Base-by-base conservation (phyloP, 78 protist genomes). In the Corallochytrium limacisporum region DNA sequence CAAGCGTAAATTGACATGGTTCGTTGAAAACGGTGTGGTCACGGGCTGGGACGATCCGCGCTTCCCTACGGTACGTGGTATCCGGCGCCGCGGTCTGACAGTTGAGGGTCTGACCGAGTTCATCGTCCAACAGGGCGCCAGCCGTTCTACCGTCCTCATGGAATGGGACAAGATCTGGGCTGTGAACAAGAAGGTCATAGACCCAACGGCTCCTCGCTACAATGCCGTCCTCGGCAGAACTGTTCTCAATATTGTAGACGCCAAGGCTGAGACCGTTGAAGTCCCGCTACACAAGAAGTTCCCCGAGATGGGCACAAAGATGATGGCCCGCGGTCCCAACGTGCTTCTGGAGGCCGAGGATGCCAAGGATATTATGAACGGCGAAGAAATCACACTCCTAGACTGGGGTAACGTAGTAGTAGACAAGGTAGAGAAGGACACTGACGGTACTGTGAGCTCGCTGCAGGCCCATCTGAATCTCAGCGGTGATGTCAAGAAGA, bases 21-120 rank as follows among this genome's bases (percentile, higher is more conserved):
- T 95, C 50, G 97, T 93, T 4, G 94, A 87, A 51, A 13, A 42
- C 15, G 82, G 82, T 22, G 7, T 76, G 3, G 98, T 84, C 24
- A 72, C 31, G 22, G 98, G 98, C 32, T 97, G 99, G 99, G 47
- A 75, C 40, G 99, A 95, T 57, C 98, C 98, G 40, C 73, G 99
- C 22, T 85, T 96, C 70, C 99, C 99, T 26, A 96, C 99, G 28
- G 79, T 95, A 18, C 89, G 63, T 31, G 99, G 96, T 50, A 1
- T 90, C 44, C n/a, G 84, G 44, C 63, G 98, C 8, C 87, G 98
- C 33, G 99, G 99, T 29, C 44, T 96, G 62, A 72, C 89, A 4
- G 74, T 95, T 9, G 65, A 84, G 39, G 92, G 92, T 22, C 69
- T 94, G 29, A 46, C 59, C 18, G 56, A 72, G 31, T 94, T 94